Conservation (phyloP, 768 basidiomycete species). For the Boletus bicolor region DNA sequence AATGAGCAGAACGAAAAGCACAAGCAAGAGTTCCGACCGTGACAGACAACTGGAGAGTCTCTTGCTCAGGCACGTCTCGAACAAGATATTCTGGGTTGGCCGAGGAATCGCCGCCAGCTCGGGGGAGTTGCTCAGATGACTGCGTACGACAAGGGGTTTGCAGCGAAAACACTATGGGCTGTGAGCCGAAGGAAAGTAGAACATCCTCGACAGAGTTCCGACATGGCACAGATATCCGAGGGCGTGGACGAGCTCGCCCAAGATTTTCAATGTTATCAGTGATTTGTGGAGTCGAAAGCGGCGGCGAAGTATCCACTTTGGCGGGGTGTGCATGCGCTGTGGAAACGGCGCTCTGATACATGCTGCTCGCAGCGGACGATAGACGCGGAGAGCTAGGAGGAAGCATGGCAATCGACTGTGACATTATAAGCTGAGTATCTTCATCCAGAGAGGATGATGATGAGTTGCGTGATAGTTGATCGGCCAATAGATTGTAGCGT, state of each 20-base stretch:
- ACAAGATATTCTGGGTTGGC: constrained; percentile 4
- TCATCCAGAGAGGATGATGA: constrained; percentile 66
- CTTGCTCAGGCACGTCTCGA: constrained; percentile 17
- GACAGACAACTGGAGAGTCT: constrained; percentile 40
- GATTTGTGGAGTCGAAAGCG: not conserved
- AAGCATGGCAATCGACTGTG: constrained; percentile 66
- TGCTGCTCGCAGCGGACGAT: constrained; percentile 55
- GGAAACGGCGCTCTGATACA: constrained; percentile 78
- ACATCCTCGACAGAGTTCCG: constrained; percentile 36
- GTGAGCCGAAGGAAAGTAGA: constrained; percentile 59
- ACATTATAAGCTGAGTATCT: constrained; percentile 63
- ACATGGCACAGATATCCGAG: constrained; percentile 5
- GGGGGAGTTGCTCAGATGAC: constrained; percentile 6
- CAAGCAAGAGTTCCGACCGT: constrained; percentile 52
- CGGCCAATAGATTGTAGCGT: not conserved
- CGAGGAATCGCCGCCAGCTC: constrained; percentile 3
- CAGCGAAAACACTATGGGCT: constrained; percentile 58
- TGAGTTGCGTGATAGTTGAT: constrained; percentile 42
- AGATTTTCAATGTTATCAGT: not conserved
- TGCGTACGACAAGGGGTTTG: constrained; percentile 39
- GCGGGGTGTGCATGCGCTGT: constrained; percentile 5
- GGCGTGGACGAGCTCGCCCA: constrained; percentile 3
- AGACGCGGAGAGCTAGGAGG: constrained; percentile 48
- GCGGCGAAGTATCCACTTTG: not conserved
- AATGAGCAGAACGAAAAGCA: constrained; percentile 54